A percentile compares a stretch with the other conserved stretches of the same genome.
These are phyloP conservation scores for Papiliotrema fonsecae DNA, from an alignment of 1,284 basidiomycete genomes.

Conservation along the genomic window DNA sequence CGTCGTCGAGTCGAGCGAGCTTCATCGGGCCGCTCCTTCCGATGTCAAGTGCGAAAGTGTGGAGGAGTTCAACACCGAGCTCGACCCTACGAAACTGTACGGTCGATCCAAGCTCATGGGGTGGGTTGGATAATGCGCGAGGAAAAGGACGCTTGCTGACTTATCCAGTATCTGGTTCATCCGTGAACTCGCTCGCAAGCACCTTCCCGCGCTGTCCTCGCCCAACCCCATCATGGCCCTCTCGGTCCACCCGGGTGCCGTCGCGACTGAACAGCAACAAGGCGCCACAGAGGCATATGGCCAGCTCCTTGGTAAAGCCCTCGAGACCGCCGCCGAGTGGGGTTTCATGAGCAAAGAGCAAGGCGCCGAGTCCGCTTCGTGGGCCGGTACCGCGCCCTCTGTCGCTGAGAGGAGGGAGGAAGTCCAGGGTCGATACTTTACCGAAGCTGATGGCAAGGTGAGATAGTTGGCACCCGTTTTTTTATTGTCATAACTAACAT, in stretches of 20 bases:
- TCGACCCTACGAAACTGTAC: conserved; percentile 29
- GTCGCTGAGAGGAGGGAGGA: conserved; percentile 23
- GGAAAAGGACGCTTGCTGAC: neutral
- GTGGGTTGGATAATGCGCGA: conserved; percentile 17
- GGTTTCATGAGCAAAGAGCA: conserved; percentile 42
- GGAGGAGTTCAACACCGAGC: conserved; percentile 31
- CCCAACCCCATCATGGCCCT: conserved; percentile 29
- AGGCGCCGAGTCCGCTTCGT: conserved; percentile 36
- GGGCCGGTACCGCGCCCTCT: conserved; percentile 27
- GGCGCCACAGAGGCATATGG: conserved; percentile 39
- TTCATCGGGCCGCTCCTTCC: conserved; percentile 29
- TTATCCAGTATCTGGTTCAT: conserved; percentile 32
- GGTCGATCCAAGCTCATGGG: conserved; percentile 31
- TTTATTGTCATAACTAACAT: neutral
- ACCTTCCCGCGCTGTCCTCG: conserved; percentile 25
- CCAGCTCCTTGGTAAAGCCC: conserved; percentile 24
- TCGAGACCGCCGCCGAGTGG: conserved; percentile 26
- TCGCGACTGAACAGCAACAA: conserved; percentile 37
- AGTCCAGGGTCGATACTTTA: conserved; percentile 32
- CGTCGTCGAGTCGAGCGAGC: conserved; percentile 33
- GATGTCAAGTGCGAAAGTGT: conserved; percentile 35
- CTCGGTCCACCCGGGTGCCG: conserved; percentile 40
- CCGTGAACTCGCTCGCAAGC: conserved; percentile 27
- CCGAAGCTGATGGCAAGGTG: conserved; percentile 35
- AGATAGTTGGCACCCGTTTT: neutral